Base-by-base conservation (phyloP, 2,329 filamentous ascomycete genomes). In the Metarhizium album region DNA sequence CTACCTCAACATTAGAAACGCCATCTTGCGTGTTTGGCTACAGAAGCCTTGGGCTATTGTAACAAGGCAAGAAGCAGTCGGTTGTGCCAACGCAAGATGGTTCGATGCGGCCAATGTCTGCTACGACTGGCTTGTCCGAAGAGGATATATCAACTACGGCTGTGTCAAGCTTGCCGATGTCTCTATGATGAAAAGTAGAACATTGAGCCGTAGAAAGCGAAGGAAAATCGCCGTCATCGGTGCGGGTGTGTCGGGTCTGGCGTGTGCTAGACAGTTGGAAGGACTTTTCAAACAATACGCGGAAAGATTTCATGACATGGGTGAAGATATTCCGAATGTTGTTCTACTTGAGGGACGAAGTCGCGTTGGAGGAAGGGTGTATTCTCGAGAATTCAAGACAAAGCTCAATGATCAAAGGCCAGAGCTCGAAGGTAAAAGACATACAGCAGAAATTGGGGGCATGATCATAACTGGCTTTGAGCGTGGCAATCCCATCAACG, bases 381-480 rank as follows among this genome's bases (percentile, higher is more conserved):
- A 96, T 68, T 98, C 93, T 49, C 89, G 79, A 49, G 70, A 77
- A 23, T 76, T 84, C 55, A 72, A 73, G 75, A 82, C 71, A 70
- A 85, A 72, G 66, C 78, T 31, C 65, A 67, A 73, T 51, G 63
- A 73, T 62, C 67, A 70, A 56, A 58, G 81, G 63, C 69, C 74
- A 63, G 73, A 57, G 63, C 68, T 79, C 76, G 65, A 78, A 69
- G 76, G 73, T 8, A 78, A 74, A 54, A 73, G 81, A 47, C 86
- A 85, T 62, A 97, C 90, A 20, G 93, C 89, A 31, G 93, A 98
- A 66, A 94, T 96, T 83, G 93, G 93, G 27, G 93, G 91, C 50
- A 95, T 98, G 76, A 97, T 98, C 53, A 90, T 98, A 54, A 96
- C 94, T 33, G 93, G 93, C 0, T 98, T 97, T 64, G 90, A 97